phyloP scores from a whole-genome alignment of 2,329 filamentous ascomycete species.

The Colletotrichum euphorbiae region DNA sequence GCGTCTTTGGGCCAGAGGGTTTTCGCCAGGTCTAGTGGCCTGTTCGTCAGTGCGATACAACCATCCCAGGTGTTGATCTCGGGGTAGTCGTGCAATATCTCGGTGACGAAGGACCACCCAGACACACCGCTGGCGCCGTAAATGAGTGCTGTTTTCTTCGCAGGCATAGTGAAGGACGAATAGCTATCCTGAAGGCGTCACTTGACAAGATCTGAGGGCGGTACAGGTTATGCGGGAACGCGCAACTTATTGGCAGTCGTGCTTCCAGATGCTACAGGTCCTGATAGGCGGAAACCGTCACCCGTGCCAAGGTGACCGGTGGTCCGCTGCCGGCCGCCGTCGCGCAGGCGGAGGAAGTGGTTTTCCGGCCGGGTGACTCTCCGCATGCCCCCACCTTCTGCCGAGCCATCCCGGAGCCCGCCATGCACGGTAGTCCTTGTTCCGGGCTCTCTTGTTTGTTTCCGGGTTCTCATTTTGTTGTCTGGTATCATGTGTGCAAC shows the following conservation, averaged over 20 bases:
- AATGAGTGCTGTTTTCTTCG: conserved; percentile 34
- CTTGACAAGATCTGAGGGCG: background rate
- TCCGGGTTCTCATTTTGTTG: no score
- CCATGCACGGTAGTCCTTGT: no score
- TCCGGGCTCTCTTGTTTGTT: no score
- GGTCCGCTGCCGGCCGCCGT: background rate
- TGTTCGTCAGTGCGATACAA: conserved; percentile 43
- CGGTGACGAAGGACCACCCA: conserved; percentile 42
- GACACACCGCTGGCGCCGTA: conserved; percentile 42
- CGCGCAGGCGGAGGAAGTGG: background rate
- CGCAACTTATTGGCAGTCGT: background rate
- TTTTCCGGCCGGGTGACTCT: background rate
- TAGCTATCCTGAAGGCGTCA: background rate
- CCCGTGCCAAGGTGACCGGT: conserved; percentile 1
- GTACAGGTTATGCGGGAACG: background rate
- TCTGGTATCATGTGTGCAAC: no score
- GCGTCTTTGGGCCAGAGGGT: conserved; percentile 53
- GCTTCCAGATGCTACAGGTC: background rate
- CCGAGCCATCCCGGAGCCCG: background rate
- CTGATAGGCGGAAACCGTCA: background rate
- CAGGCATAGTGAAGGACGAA: background rate
- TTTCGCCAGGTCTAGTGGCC: conserved; percentile 45
- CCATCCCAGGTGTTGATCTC: conserved; percentile 31
- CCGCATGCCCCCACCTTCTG: background rate
- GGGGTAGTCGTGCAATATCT: conserved; percentile 42